Conservation (phyloP, 2,329 filamentous ascomycete species). For the Ceratocystis cubensis region DNA sequence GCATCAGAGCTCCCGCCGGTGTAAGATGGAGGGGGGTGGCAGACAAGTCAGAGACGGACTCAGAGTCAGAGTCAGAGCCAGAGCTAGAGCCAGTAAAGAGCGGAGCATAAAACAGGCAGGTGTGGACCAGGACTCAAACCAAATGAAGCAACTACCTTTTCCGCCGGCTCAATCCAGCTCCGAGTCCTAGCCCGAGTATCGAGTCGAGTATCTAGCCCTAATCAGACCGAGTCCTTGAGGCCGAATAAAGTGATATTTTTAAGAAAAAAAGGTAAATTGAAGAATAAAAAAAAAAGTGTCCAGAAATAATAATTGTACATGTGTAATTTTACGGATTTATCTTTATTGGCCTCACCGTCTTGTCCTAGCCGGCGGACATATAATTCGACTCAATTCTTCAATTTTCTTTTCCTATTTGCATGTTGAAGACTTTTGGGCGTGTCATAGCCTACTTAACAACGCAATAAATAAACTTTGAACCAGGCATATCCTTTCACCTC, state of each 20-base stretch:
- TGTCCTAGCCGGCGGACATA: background rate
- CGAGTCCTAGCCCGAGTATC: background rate
- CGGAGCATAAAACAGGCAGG: background rate
- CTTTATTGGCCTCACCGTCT: background rate
- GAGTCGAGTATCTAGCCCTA: background rate
- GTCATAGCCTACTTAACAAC: background rate
- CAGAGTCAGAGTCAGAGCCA: background rate
- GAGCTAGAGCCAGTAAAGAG: background rate
- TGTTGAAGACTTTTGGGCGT: slow-evolving; percentile 8
- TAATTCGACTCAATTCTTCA: background rate
- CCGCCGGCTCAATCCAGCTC: background rate
- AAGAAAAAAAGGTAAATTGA: background rate
- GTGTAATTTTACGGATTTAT: background rate
- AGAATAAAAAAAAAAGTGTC: background rate
- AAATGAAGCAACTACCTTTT: background rate
- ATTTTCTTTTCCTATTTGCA: background rate
- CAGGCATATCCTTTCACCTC: background rate
- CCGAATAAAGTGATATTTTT: background rate
- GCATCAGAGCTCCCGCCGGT: background rate
- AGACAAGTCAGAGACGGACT: background rate
- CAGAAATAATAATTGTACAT: background rate
- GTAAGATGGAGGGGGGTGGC: background rate
- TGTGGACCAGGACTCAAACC: background rate
- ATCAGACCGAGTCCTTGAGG: background rate
- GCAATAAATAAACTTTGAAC: background rate